These are phyloP conservation scores for Magnusiomyces starmeri DNA, from an alignment of 1,139 yeast species.

Conservation along the genomic window DNA sequence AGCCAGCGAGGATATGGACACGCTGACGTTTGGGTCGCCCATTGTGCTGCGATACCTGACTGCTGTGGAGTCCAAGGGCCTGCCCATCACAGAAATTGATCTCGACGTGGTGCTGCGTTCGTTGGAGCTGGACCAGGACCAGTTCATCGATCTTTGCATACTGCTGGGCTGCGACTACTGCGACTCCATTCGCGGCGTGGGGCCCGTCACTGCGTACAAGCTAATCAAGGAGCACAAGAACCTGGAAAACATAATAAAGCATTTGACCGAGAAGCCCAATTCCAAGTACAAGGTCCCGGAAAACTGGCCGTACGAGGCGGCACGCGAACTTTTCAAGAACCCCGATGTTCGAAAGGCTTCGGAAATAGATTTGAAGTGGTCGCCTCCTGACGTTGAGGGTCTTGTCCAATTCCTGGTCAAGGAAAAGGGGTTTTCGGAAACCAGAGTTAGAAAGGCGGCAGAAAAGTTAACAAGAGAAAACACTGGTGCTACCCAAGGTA, in stretches of 20 bases:
- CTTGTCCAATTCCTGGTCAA: constrained; percentile 63
- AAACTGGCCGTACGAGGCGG: constrained; percentile 89
- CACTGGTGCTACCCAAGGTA: constrained; percentile 81
- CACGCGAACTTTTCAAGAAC: constrained; percentile 67
- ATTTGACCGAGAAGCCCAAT: constrained; percentile 52
- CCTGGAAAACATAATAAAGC: constrained; percentile 67
- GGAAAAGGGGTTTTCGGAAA: constrained; percentile 85
- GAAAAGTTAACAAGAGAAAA: constrained; percentile 77
- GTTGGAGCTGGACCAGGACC: constrained; percentile 58
- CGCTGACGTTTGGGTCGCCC: constrained; percentile 86
- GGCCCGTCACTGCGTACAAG: constrained; percentile 89
- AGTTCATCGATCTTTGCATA: constrained; percentile 87
- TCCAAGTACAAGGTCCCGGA: constrained; percentile 81
- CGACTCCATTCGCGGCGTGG: constrained; percentile 90
- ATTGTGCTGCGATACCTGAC: constrained; percentile 79
- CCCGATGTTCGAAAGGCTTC: constrained; percentile 69
- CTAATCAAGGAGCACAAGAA: constrained; percentile 79
- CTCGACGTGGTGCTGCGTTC: constrained; percentile 66
- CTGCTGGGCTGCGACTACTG: constrained; percentile 95
- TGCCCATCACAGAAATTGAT: constrained; percentile 83
- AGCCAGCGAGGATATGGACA: constrained; percentile 99
- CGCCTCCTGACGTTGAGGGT: constrained; percentile 69
- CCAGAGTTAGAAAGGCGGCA: constrained; percentile 81
- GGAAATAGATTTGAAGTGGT: constrained; percentile 57
- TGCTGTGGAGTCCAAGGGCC: constrained; percentile 85